These are phyloP conservation scores for Colletotrichum somersetense DNA, from an alignment of 2,329 filamentous ascomycete genomes.

Conservation along the genomic window DNA sequence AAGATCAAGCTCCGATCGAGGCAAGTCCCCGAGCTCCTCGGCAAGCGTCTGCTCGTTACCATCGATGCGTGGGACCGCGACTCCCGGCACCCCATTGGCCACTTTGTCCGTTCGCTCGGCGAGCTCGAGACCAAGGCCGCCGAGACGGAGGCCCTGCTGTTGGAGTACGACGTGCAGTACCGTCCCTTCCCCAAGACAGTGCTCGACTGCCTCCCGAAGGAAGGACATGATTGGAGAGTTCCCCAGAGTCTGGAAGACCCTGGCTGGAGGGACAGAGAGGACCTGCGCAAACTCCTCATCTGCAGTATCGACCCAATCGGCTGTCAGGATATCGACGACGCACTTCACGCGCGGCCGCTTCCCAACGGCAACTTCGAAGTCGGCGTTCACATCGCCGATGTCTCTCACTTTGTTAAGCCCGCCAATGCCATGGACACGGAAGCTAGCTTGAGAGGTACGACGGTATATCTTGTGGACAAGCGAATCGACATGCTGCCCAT, in stretches of 20 bases:
- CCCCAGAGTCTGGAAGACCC: constrained; percentile 83
- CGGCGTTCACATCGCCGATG: constrained; percentile 97
- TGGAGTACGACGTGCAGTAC: constrained; percentile 98
- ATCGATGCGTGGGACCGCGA: constrained; percentile 97
- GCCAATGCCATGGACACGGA: constrained; percentile 98
- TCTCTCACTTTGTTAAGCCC: constrained; percentile 98
- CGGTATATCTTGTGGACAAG: constrained; percentile 98
- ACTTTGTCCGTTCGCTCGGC: constrained; percentile 92
- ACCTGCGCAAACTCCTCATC: constrained; percentile 87
- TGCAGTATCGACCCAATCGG: constrained; percentile 98
- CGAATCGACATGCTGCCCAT: constrained; percentile 99
- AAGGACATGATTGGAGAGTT: constrained; percentile 95
- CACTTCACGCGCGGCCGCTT: constrained; percentile 85
- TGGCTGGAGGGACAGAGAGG: constrained; percentile 87
- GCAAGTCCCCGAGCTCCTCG: constrained; percentile 88
- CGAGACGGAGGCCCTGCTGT: constrained; percentile 91
- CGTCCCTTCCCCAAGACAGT: constrained; percentile 96
- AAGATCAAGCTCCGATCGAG: constrained; percentile 95
- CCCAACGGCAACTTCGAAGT: constrained; percentile 96
- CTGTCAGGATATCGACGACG: constrained; percentile 98
- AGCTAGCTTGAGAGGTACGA: constrained; percentile 93
- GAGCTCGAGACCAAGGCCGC: constrained; percentile 97
- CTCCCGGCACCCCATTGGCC: constrained; percentile 90
- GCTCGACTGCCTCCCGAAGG: constrained; percentile 88
- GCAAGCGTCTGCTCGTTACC: constrained; percentile 91